Evolutionary conservation across 768 basidiomycete genomes (phyloP).

Genomic region (Amanita phalloides): DNA sequence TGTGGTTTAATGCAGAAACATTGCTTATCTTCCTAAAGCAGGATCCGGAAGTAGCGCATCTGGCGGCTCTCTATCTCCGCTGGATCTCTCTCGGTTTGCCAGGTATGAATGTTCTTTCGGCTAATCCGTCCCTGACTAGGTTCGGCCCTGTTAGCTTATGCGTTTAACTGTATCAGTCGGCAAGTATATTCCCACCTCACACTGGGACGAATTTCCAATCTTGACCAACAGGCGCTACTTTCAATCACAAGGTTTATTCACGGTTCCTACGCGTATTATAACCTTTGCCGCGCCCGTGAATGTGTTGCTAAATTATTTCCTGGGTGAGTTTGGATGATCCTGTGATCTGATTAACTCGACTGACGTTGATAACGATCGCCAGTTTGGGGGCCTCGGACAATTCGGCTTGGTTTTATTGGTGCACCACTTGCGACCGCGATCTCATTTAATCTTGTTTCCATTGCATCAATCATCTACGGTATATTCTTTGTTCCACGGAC

Average conservation of each 20-base stretch:
- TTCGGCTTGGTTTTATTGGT: conserved; percentile 84
- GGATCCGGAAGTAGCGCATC: conserved; percentile 74
- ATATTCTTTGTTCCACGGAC: conserved; percentile 49
- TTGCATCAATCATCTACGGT: conserved; percentile 53
- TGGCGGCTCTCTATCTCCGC: conserved; percentile 69
- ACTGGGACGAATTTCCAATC: background rate
- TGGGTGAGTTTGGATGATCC: conserved; percentile 40
- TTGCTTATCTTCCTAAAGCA: conserved; percentile 69
- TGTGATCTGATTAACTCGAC: background rate
- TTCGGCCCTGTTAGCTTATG: conserved; percentile 24
- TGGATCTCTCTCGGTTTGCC: conserved; percentile 75
- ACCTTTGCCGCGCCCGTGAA: conserved; percentile 82
- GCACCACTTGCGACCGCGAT: conserved; percentile 86
- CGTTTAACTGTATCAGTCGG: conserved; percentile 42
- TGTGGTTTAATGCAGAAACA: conserved; percentile 80
- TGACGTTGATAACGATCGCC: background rate
- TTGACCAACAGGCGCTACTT: conserved; percentile 47
- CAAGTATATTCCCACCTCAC: conserved; percentile 13
- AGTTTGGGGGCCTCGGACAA: conserved; percentile 76
- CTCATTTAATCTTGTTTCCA: conserved; percentile 77
- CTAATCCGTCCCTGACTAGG: conserved; percentile 4
- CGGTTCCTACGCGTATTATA: conserved; percentile 77
- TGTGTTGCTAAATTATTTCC: conserved; percentile 67
- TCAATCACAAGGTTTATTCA: conserved; percentile 81
- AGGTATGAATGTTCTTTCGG: conserved; percentile 20